Conservation (phyloP, 2,329 filamentous ascomycete species). For the Colletotrichum orchidophilum region DNA sequence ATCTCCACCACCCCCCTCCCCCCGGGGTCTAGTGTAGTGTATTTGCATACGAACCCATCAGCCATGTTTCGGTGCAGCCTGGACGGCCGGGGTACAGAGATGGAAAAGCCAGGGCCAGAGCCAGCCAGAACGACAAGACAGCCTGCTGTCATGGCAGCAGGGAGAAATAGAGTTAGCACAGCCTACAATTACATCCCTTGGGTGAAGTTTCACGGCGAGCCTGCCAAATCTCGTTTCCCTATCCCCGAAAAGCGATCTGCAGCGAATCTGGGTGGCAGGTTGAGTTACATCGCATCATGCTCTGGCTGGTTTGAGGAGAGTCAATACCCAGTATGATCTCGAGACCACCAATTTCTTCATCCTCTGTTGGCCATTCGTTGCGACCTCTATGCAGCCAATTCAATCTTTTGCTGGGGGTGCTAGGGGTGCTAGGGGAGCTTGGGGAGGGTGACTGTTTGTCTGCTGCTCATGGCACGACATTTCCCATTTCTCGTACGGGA, state of each 20-base stretch:
- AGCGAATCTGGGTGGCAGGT: background rate
- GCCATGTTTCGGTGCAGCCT: conserved; percentile 8
- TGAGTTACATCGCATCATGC: background rate
- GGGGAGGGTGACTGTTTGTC: background rate
- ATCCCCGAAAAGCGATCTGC: conserved; percentile 9
- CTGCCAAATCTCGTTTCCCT: conserved; percentile 12
- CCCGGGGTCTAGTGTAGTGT: background rate
- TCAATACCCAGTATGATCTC: background rate
- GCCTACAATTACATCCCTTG: background rate
- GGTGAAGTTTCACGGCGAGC: conserved; percentile 12
- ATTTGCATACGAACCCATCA: background rate
- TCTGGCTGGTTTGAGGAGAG: background rate
- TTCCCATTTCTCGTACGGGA: background rate
- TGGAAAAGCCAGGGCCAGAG: background rate
- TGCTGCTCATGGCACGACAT: background rate
- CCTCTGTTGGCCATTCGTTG: background rate
- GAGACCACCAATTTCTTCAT: background rate
- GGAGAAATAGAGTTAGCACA: conserved; percentile 11
- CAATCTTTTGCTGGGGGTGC: background rate
- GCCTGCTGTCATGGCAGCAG: background rate
- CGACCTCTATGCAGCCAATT: background rate
- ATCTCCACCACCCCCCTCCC: background rate
- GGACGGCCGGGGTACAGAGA: background rate
- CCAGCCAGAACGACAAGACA: background rate
- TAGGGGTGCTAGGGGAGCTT: background rate